These are phyloP conservation scores for Laetiporus sulphureus DNA, from an alignment of 1,284 basidiomycete species.

Conservation along the genomic window DNA sequence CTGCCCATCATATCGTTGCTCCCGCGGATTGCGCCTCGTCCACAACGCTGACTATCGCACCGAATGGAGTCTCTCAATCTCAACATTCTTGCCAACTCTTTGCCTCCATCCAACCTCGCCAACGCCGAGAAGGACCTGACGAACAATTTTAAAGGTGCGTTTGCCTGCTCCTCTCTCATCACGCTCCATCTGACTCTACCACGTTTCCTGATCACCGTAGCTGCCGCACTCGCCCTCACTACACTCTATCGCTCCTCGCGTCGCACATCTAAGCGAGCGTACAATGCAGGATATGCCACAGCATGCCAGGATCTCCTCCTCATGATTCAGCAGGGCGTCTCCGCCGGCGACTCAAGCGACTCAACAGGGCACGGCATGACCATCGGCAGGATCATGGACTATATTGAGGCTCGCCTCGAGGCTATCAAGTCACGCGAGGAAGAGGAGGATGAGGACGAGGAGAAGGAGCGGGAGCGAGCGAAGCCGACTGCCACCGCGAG, in stretches of 20 bases:
- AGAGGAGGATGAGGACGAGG: conserved; percentile 75
- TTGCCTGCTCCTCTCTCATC: neutral
- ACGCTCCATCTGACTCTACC: neutral
- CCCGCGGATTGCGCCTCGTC: no score
- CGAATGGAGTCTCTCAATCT: conserved; percentile 65
- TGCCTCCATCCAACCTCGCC: conserved; percentile 50
- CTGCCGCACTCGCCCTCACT: conserved; percentile 75
- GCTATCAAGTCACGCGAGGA: conserved; percentile 64
- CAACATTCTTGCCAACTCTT: conserved; percentile 66
- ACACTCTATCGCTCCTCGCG: conserved; percentile 72
- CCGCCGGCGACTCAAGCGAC: conserved; percentile 40
- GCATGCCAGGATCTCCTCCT: conserved; percentile 72
- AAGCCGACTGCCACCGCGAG: conserved; percentile 9
- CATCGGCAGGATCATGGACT: conserved; percentile 73
- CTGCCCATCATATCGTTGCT: no score
- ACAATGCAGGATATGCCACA: conserved; percentile 68
- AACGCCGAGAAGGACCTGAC: conserved; percentile 71
- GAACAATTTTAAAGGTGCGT: conserved; percentile 72
- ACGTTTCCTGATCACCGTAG: conserved; percentile 39
- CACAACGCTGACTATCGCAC: no score
- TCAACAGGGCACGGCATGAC: conserved; percentile 39
- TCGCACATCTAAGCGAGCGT: conserved; percentile 66
- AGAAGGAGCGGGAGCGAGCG: conserved; percentile 21
- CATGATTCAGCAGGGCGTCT: conserved; percentile 77
- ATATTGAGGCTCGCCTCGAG: conserved; percentile 56